phyloP scores from a whole-genome alignment of 75 land plant species.

The Chamaecyparis obtusa region DNA sequence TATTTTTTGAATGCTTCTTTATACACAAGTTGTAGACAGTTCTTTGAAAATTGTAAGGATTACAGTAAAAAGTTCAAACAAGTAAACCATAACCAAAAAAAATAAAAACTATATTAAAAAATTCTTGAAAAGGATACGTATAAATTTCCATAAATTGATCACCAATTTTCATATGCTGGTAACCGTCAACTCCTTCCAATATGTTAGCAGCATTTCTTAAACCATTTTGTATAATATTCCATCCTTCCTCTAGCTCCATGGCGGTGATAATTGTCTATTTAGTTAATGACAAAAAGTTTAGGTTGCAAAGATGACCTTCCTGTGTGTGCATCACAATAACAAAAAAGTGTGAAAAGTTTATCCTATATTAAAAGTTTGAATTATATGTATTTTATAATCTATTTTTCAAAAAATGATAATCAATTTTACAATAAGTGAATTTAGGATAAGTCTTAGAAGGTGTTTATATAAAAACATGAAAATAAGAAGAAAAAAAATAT shows the following conservation, averaged over 20 bases:
- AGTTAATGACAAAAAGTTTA: not conserved
- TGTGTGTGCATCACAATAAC: not conserved
- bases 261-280: not conserved
- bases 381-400: too few species aligned
- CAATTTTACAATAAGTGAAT: too few species aligned
- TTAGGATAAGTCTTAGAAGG: too few species aligned
- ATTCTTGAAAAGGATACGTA: not conserved
- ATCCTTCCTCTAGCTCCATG: not conserved
- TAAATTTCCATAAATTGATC: not conserved
- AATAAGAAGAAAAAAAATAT: too few species aligned
- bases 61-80: not conserved
- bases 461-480: too few species aligned
- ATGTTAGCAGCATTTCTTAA: not conserved
- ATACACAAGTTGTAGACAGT: slow-evolving; percentile 92
- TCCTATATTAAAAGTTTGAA: too few species aligned
- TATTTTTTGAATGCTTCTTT: slow-evolving; percentile 75
- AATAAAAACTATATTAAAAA: too few species aligned
- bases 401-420: too few species aligned
- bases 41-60: slow-evolving; percentile 23
- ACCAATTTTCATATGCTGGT: not conserved
- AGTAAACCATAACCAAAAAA: not conserved
- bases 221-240: not conserved
- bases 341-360: not conserved
- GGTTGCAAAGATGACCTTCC: not conserved
- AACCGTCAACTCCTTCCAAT: not conserved